These are phyloP conservation scores for Dysphania ambrosioides DNA, from an alignment of 148 eudicot genomes.

Conservation along the genomic window DNA sequence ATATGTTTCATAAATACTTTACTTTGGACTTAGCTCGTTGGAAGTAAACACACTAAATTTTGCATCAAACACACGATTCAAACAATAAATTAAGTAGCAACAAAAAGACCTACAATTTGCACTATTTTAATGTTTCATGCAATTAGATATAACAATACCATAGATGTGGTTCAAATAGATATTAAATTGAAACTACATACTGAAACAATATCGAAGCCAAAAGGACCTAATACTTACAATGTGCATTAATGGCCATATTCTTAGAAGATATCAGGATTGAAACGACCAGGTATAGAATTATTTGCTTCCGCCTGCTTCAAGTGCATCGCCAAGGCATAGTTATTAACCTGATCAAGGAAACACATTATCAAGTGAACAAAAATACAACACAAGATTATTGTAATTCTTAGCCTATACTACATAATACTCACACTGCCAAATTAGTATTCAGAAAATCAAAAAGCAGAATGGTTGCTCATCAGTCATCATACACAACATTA, in stretches of 20 bases:
- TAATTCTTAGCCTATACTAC: not conserved
- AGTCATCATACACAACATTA: too few species aligned
- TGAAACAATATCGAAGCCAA: too few species aligned
- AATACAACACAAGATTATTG: not conserved
- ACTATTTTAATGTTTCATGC: not conserved
- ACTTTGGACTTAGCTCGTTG: too few species aligned
- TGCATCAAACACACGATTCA: not conserved
- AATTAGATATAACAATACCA: not conserved
- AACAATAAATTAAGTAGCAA: not conserved
- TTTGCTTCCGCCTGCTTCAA: conserved; percentile 71
- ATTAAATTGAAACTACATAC: not conserved
- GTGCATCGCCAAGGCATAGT: conserved; percentile 62
- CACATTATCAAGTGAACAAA: not conserved
- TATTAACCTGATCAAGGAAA: conserved; percentile 48
- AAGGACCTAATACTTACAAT: not conserved
- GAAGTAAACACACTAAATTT: not conserved
- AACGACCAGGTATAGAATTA: conserved; percentile 58
- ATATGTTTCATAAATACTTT: too few species aligned
- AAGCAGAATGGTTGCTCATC: not conserved
- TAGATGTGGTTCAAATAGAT: not conserved
- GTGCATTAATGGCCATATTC: not conserved
- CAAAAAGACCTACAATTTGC: not conserved
- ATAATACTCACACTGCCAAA: not conserved
- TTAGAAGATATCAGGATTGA: conserved; percentile 67
- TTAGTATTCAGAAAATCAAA: not conserved